Evolutionary conservation across 495 filamentous ascomycete species (phyloP).

Genomic region (Hyaloscypha bicolor): DNA sequence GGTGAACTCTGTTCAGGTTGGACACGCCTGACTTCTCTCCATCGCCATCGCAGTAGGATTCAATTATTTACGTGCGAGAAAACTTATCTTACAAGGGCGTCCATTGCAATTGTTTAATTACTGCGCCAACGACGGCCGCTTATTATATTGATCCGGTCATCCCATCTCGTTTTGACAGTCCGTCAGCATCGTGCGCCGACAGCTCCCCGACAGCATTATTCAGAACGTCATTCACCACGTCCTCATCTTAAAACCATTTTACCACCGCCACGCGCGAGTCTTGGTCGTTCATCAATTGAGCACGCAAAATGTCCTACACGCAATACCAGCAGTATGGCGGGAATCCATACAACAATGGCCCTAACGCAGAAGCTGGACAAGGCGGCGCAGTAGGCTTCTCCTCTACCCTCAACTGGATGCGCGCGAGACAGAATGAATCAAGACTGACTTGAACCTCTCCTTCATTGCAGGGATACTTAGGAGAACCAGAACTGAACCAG

Average conservation of each 20-base stretch:
- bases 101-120: background rate
- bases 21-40: background rate
- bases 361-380: slow-evolving; percentile 29
- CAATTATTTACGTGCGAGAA: background rate
- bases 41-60: background rate
- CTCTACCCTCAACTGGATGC: background rate
- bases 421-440: background rate
- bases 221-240: slow-evolving; percentile 10
- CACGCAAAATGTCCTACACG: slow-evolving; percentile 32
- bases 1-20: background rate
- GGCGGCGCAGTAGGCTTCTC: slow-evolving; percentile 3
- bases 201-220: background rate
- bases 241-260: background rate
- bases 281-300: slow-evolving; percentile 25
- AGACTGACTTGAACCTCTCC: background rate
- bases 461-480: slow-evolving; percentile 8
- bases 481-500: slow-evolving; percentile 22
- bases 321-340: slow-evolving; percentile 41
- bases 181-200: background rate
- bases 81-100: background rate
- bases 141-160: slow-evolving; percentile 3
- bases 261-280: background rate
- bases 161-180: background rate
- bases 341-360: slow-evolving; percentile 42
- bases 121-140: background rate